Evolutionary conservation across 306 rosid species (phyloP).

Genomic region (Fragaria vesca): DNA sequence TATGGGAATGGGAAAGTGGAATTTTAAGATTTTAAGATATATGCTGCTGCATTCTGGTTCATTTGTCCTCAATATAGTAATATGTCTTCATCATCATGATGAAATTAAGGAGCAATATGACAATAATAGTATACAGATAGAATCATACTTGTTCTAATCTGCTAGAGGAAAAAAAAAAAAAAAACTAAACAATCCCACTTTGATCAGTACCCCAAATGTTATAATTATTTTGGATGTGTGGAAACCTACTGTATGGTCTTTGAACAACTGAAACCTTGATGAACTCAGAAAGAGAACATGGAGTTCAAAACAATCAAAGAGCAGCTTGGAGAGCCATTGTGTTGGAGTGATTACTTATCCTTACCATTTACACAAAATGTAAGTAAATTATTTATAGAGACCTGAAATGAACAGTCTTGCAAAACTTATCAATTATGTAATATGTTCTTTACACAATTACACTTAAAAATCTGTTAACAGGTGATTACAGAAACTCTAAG

Average conservation of each 20-base stretch:
- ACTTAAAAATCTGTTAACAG: constrained; percentile 25
- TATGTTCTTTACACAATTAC: no score
- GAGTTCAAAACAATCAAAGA: constrained; percentile 63
- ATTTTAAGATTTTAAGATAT: constrained; percentile 4
- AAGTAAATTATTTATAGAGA: constrained; percentile 16
- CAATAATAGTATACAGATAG: background rate
- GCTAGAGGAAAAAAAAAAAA: background rate
- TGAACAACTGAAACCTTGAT: constrained; percentile 14
- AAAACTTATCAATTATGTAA: background rate
- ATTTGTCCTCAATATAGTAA: constrained; percentile 14
- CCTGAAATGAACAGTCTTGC: background rate
- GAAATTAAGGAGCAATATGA: background rate
- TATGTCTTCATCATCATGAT: background rate
- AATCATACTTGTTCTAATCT: background rate
- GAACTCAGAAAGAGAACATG: constrained; percentile 76
- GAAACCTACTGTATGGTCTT: constrained; percentile 16
- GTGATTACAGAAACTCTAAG: constrained; percentile 88
- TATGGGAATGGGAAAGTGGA: constrained; percentile 17
- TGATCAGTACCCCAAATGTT: background rate
- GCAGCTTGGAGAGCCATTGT: constrained; percentile 61
- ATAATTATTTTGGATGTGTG: background rate
- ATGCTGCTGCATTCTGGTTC: constrained; percentile 7
- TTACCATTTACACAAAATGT: constrained; percentile 86
- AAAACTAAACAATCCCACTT: background rate
- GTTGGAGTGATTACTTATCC: constrained; percentile 83